Percentiles rank a stretch among this genome's conserved stretches.
Conservation (phyloP, 2,329 filamentous ascomycete species). For the Fusarium dimerum region DNA sequence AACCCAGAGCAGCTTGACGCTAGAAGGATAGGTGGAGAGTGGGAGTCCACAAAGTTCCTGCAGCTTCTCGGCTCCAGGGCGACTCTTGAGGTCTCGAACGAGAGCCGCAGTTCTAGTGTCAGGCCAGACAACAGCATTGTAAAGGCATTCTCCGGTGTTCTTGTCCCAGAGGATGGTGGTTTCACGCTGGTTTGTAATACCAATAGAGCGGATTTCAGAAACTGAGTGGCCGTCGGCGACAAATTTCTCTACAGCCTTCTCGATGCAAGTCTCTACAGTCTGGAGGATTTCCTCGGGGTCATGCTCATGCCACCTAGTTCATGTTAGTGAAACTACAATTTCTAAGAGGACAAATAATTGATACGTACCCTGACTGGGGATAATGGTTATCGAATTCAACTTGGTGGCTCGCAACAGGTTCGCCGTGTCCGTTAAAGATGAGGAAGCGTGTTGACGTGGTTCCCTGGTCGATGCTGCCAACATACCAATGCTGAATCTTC, state of each 20-base stretch:
- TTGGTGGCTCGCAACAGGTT: conserved; percentile 80
- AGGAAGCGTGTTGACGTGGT: conserved; percentile 89
- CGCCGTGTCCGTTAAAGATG: conserved; percentile 80
- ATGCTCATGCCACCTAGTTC: conserved; percentile 81
- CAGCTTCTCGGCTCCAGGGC: conserved; percentile 68
- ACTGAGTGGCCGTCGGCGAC: conserved; percentile 66
- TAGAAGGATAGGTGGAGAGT: conserved; percentile 85
- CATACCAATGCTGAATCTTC: conserved; percentile 57
- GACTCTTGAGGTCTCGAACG: conserved; percentile 73
- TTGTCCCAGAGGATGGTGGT: conserved; percentile 85
- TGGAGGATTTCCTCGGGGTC: conserved; percentile 75
- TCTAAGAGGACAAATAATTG: background rate
- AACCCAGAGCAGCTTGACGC: conserved; percentile 83
- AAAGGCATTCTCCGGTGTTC: conserved; percentile 74
- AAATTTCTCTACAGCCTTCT: conserved; percentile 73
- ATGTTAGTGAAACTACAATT: conserved; percentile 3
- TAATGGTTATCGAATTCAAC: conserved; percentile 85
- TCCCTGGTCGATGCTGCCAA: conserved; percentile 88
- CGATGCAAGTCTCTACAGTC: conserved; percentile 78
- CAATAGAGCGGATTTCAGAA: conserved; percentile 72
- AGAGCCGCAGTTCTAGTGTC: conserved; percentile 75
- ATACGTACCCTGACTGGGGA: conserved; percentile 76
- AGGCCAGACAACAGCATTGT: conserved; percentile 88
- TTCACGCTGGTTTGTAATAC: conserved; percentile 89
- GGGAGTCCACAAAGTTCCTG: conserved; percentile 76